Base-by-base conservation (phyloP, 345 rosid species). In the Ricinus communis region DNA sequence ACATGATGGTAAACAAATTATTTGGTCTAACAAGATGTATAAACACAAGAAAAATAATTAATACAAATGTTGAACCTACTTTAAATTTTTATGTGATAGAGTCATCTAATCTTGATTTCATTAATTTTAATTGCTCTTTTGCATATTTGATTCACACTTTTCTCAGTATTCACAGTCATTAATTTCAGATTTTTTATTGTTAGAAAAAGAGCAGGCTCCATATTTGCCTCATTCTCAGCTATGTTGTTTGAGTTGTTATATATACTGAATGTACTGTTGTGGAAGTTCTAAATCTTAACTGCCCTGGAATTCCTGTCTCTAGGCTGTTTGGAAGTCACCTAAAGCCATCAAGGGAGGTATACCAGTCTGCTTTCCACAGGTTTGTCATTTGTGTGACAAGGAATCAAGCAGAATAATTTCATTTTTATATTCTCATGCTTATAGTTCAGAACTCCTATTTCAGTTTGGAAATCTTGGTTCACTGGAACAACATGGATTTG, bases 311-410 rank as follows among this genome's bases (percentile, higher is more conserved):
- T 67, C 5, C 53, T 49, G 68, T 76, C 59, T 65, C 36, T 84
- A 94, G 98, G 87, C 91, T 72, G 78, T 73, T 11, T 85, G 83
- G 83, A 88, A 86, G 78, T 88, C 86, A 46, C 88, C 91, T 22
- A 94, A 91, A 79, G 86, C 90, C 31, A 81, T 87, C 71, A 82
- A 91, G 73, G 97, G 97, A 66, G 98, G 98, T 53, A 88, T 94
- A 80, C 85, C 93, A 45, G 77, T 91, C 78, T 91, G 88, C 85
- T 91, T 91, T 83, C 97, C 95, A 68, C 96, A 94, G 98, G 98
- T 94, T 66, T 81, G 47, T 43, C 47, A 43, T 43, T 43, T 12
- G 76, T 68, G 21, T 71, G 60, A 76, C 73, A 65, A 57, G 40
- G 73, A 59, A 68, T 56, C 49, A 38, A 33, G 31, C 53, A 22